Evolutionary conservation across 441 rosid species (phyloP).

Genomic region (Populus trichocarpa): DNA sequence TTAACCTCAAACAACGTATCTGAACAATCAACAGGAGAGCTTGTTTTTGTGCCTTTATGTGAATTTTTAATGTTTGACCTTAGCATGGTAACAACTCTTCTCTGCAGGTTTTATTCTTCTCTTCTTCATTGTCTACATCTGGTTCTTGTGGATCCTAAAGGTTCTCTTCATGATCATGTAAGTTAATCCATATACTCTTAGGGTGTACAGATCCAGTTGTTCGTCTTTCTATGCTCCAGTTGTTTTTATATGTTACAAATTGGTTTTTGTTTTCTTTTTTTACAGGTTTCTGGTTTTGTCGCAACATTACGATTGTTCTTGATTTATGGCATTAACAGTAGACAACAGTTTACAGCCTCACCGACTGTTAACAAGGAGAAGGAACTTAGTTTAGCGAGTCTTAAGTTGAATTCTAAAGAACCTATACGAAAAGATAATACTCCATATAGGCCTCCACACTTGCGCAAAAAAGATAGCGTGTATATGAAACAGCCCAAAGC

Average conservation of each 20-base stretch:
- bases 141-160: constrained; percentile 63
- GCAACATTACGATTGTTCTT: constrained; percentile 72
- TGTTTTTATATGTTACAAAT: constrained; percentile 7
- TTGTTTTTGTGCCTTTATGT: background rate
- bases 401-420: constrained; percentile 38
- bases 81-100: constrained; percentile 5
- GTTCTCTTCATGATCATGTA: constrained; percentile 78
- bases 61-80: background rate
- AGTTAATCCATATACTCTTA: constrained; percentile 23
- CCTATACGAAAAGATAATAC: constrained; percentile 32
- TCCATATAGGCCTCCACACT: constrained; percentile 90
- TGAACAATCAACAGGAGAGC: background rate
- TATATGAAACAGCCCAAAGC: constrained; percentile 35
- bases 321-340: constrained; percentile 56
- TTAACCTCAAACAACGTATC: constrained; percentile 8
- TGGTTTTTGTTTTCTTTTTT: constrained; percentile 1
- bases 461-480: constrained; percentile 62
- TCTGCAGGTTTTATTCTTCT: constrained; percentile 70
- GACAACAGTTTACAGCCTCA: constrained; percentile 33
- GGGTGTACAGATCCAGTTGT: constrained; percentile 2
- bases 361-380: constrained; percentile 37
- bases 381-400: constrained; percentile 30
- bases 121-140: constrained; percentile 77
- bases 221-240: background rate
- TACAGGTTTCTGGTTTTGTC: constrained; percentile 76